These are phyloP conservation scores for Arthrobotrys musiformis DNA, from an alignment of 2,329 filamentous ascomycete species.

Conservation along the genomic window DNA sequence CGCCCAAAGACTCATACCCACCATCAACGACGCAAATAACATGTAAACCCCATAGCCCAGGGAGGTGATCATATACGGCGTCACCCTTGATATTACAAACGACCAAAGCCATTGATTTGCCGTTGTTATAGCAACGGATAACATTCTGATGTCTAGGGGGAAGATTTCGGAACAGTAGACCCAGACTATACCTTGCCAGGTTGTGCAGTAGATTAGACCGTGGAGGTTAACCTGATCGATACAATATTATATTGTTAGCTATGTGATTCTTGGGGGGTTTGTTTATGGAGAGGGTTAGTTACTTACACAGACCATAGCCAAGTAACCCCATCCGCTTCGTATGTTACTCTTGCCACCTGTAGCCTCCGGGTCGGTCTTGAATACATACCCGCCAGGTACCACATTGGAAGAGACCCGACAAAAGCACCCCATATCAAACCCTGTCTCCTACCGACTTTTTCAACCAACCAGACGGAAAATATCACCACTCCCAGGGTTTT, in stretches of 20 bases:
- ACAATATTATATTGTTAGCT: neutral
- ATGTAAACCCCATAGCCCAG: constrained; percentile 56
- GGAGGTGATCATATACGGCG: constrained; percentile 73
- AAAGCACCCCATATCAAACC: constrained; percentile 74
- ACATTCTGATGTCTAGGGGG: constrained; percentile 69
- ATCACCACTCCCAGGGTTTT: constrained; percentile 73
- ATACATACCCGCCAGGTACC: constrained; percentile 74
- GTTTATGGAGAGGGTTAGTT: neutral
- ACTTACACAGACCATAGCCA: constrained; percentile 49
- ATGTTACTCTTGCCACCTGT: neutral
- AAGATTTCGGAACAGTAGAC: constrained; percentile 70
- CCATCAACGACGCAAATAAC: constrained; percentile 72
- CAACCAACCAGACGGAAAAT: constrained; percentile 75
- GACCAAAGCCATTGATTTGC: constrained; percentile 80
- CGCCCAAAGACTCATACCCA: constrained; percentile 70
- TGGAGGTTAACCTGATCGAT: constrained; percentile 36
- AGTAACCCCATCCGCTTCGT: constrained; percentile 34
- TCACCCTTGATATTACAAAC: constrained; percentile 74
- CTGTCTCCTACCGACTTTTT: constrained; percentile 73
- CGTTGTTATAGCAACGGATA: constrained; percentile 67
- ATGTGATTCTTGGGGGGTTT: neutral
- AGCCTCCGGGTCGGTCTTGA: constrained; percentile 18
- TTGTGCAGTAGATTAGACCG: constrained; percentile 79
- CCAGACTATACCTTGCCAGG: constrained; percentile 75
- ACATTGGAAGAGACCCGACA: constrained; percentile 73